Evolutionary conservation across 306 rosid genomes (phyloP).

Genomic region (Vigna nakashimae): DNA sequence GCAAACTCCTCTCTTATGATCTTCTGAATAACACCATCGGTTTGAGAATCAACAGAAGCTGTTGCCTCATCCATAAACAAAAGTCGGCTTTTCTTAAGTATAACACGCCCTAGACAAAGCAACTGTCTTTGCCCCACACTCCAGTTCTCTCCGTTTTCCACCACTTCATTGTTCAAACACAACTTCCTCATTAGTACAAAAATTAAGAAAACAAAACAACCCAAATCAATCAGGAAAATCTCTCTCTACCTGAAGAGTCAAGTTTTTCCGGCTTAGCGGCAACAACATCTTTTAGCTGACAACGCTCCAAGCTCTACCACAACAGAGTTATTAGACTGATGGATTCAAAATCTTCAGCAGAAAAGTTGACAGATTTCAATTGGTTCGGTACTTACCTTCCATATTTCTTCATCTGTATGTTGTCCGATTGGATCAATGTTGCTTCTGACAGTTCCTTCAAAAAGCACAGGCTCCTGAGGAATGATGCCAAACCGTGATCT

Average conservation of each 20-base stretch:
- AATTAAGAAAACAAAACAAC: neutral
- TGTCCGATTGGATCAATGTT: slow-evolving; percentile 72
- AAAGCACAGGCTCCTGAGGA: slow-evolving; percentile 92
- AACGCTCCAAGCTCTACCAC: slow-evolving; percentile 67
- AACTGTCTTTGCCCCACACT: slow-evolving; percentile 91
- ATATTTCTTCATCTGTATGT: slow-evolving; percentile 73
- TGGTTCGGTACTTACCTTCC: slow-evolving; percentile 58
- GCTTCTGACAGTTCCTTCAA: slow-evolving; percentile 85
- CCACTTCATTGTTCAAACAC: slow-evolving; percentile 47
- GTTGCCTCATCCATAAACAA: slow-evolving; percentile 86
- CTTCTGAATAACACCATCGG: slow-evolving; percentile 73
- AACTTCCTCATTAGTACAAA: neutral
- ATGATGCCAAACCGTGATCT: slow-evolving; percentile 87
- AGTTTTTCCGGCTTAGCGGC: slow-evolving; percentile 73
- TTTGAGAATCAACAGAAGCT: slow-evolving; percentile 81
- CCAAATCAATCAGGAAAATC: slow-evolving; percentile 14
- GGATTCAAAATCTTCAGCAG: neutral
- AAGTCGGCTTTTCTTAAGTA: slow-evolving; percentile 71
- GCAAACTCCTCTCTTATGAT: slow-evolving; percentile 82
- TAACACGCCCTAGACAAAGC: slow-evolving; percentile 76
- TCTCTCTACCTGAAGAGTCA: slow-evolving; percentile 57
- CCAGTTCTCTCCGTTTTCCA: slow-evolving; percentile 78
- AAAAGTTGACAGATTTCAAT: neutral
- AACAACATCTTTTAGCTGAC: slow-evolving; percentile 80
- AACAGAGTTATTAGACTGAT: slow-evolving; percentile 5